These are phyloP conservation scores for Erodium texanum DNA, from an alignment of 441 rosid species.

Conservation along the genomic window DNA sequence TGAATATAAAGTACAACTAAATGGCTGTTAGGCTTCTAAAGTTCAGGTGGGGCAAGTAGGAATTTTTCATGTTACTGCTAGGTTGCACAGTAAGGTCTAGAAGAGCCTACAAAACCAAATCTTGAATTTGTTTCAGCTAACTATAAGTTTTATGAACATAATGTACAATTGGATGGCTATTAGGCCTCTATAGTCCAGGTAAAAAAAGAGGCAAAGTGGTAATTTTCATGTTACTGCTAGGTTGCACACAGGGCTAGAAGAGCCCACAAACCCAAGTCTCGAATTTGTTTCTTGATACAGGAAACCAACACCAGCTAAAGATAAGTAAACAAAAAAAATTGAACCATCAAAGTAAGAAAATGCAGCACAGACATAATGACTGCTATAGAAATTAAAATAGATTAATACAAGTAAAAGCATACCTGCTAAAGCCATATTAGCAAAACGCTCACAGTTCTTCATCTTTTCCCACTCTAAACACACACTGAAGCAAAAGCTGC, in stretches of 20 bases:
- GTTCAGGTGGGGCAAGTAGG: too few species aligned
- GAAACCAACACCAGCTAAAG: not conserved
- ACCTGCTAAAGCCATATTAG: constrained; percentile 86
- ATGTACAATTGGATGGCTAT: not conserved
- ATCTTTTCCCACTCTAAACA: constrained; percentile 22
- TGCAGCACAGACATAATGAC: not conserved
- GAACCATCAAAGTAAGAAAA: not conserved
- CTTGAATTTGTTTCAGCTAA: too few species aligned
- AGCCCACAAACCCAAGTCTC: not conserved
- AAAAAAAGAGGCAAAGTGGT: not conserved
- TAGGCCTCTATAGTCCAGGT: not conserved
- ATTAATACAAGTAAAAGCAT: not conserved
- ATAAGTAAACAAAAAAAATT: not conserved
- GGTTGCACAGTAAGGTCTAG: too few species aligned
- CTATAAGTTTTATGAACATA: too few species aligned
- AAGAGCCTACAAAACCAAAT: too few species aligned
- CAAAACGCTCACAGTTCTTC: constrained; percentile 74
- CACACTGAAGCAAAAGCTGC: not conserved
- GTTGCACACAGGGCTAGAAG: not conserved
- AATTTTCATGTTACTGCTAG: not conserved
- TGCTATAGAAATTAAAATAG: not conserved
- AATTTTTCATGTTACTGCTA: too few species aligned
- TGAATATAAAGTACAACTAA: too few species aligned
- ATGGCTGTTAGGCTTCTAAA: too few species aligned
- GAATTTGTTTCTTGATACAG: not conserved